A percentile compares a stretch with the other conserved stretches of the same genome.
Evolutionary conservation across 306 rosid genomes (phyloP).

Genomic region (Vigna angularis): DNA sequence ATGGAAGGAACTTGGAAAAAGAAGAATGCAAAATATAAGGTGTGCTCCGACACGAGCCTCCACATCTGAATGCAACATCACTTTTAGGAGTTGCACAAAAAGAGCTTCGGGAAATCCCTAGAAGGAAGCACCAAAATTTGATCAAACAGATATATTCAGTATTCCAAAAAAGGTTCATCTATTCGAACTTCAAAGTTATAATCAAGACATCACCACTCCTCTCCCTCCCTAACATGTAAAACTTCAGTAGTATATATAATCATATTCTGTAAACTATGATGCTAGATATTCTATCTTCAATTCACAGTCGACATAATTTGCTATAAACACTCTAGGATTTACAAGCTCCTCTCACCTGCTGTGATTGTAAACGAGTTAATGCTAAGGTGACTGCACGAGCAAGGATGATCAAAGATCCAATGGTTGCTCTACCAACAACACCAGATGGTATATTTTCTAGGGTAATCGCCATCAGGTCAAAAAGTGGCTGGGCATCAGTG

Average conservation of each 20-base stretch:
- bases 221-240: neutral
- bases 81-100: slow-evolving; percentile 86
- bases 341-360: slow-evolving; percentile 65
- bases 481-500: slow-evolving; percentile 70
- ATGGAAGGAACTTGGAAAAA: slow-evolving; percentile 70
- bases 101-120: slow-evolving; percentile 94
- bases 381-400: slow-evolving; percentile 75
- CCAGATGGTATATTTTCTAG: slow-evolving; percentile 87
- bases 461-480: slow-evolving; percentile 88
- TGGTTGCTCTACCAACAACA: slow-evolving; percentile 73
- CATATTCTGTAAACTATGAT: neutral
- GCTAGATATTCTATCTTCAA: slow-evolving; percentile 17
- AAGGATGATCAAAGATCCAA: slow-evolving; percentile 79
- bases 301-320: slow-evolving; percentile 13
- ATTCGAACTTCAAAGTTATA: slow-evolving; percentile 1
- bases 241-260: neutral
- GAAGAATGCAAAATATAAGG: slow-evolving; percentile 84
- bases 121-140: slow-evolving; percentile 29
- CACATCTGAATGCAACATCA: slow-evolving; percentile 82
- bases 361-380: slow-evolving; percentile 56
- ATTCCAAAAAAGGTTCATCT: slow-evolving; percentile 8
- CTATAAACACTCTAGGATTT: neutral
- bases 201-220: neutral
- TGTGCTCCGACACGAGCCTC: slow-evolving; percentile 95
- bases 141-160: slow-evolving; percentile 15